Conservation (phyloP, 2,329 filamentous ascomycete species). For the Xylariales sp. region DNA sequence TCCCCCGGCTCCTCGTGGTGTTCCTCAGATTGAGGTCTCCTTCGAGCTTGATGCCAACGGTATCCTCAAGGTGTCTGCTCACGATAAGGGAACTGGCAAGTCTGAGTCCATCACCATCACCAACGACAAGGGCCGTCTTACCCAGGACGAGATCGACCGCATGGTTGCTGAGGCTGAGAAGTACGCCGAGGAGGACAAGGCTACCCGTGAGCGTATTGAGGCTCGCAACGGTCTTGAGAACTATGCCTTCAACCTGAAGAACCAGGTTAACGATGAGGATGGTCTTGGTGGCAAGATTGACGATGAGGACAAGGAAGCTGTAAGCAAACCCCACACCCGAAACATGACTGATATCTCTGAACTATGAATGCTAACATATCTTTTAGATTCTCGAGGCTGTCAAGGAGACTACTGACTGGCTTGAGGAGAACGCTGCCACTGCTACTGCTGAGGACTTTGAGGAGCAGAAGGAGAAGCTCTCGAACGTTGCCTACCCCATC, state of each 20-base stretch:
- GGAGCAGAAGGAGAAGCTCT: conserved; percentile 99
- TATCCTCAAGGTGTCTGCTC: conserved; percentile 93
- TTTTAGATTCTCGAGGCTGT: conserved; percentile 79
- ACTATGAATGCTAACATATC: conserved; percentile 26
- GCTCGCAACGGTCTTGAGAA: conserved; percentile 96
- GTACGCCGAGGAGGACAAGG: conserved; percentile 99
- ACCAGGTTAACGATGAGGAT: conserved; percentile 96
- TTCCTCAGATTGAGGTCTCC: conserved; percentile 96
- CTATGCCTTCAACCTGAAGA: conserved; percentile 98
- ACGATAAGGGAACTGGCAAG: conserved; percentile 98
- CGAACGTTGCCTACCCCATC: conserved; percentile 94
- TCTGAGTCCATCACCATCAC: conserved; percentile 96
- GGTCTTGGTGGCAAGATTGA: conserved; percentile 98
- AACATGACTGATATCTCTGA: too few species aligned
- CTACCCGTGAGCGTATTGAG: conserved; percentile 93
- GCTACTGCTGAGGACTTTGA: conserved; percentile 93
- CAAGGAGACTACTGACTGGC: conserved; percentile 96
- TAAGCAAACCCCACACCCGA: too few species aligned
- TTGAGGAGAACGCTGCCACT: conserved; percentile 86
- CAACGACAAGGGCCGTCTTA: conserved; percentile 98
- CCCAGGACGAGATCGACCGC: conserved; percentile 95
- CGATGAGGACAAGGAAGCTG: conserved; percentile 95
- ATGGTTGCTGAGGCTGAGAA: conserved; percentile 98
- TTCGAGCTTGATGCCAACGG: conserved; percentile 98
- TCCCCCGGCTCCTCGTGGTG: conserved; percentile 88